These are phyloP conservation scores for Rutstroemia sp. DNA, from an alignment of 2,329 filamentous ascomycete species.

Conservation along the genomic window DNA sequence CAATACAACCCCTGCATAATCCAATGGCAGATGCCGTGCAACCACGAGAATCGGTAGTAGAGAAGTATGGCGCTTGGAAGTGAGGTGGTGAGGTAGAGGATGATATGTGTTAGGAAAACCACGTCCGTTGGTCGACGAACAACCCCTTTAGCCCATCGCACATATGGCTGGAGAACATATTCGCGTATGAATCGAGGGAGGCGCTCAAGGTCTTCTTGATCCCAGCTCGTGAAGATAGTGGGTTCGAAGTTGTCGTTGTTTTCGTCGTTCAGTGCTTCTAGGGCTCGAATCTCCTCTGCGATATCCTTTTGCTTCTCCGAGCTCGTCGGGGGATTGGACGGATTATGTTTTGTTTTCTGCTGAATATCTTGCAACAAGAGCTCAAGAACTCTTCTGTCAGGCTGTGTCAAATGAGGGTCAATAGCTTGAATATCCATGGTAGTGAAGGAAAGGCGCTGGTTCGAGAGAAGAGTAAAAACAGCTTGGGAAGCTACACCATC, in stretches of 20 bases:
- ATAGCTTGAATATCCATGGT: constrained; percentile 7
- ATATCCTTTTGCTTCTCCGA: constrained; percentile 1
- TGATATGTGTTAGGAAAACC: constrained; percentile 68
- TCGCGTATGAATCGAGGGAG: constrained; percentile 11
- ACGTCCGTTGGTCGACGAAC: constrained; percentile 47
- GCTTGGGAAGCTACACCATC: no score
- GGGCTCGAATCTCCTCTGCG: constrained; percentile 2
- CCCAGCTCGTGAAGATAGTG: constrained; percentile 20
- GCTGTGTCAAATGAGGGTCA: constrained; percentile 3
- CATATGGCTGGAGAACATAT: constrained; percentile 13
- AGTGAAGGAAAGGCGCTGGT: background rate
- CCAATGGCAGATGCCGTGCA: constrained; percentile 59
- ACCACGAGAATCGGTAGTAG: constrained; percentile 57
- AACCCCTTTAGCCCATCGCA: constrained; percentile 18
- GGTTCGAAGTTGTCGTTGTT: constrained; percentile 17
- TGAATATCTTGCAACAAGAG: constrained; percentile 2
- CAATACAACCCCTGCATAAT: constrained; percentile 61
- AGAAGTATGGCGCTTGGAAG: constrained; percentile 61
- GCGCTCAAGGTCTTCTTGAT: constrained; percentile 15
- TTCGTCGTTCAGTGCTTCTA: constrained; percentile 10
- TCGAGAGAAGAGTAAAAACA: background rate
- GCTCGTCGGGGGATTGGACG: background rate
- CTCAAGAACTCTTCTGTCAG: constrained; percentile 8
- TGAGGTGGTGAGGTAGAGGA: constrained; percentile 63
- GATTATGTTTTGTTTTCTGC: background rate